Evolutionary conservation across 1,284 basidiomycete genomes (phyloP).

Genomic region (Chalciporus sp.): DNA sequence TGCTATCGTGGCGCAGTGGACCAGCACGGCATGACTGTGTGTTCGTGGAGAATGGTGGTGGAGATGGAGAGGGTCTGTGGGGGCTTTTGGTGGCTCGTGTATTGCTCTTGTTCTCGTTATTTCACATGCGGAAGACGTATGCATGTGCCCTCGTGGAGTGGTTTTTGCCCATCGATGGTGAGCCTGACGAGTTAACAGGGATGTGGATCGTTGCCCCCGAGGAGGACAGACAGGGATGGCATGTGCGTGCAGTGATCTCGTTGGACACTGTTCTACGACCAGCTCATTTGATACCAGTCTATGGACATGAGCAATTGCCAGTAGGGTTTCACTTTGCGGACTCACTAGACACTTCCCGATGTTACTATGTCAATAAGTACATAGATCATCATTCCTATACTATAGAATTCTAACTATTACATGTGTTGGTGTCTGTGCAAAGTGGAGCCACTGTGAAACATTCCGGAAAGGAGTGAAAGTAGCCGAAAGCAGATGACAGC

Average conservation of each 20-base stretch:
- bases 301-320: not conserved
- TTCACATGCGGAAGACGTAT: not conserved
- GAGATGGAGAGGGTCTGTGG: not conserved
- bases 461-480: too few species aligned
- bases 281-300: constrained; percentile 1
- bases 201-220: constrained; percentile 5
- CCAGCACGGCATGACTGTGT: not conserved
- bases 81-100: constrained; percentile 3
- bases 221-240: not conserved
- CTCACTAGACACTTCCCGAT: not conserved
- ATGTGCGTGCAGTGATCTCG: not conserved
- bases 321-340: not conserved
- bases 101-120: not conserved
- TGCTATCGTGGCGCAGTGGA: not conserved
- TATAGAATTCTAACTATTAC: too few species aligned
- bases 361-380: constrained; percentile 13
- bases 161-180: not conserved
- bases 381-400: constrained; percentile 3
- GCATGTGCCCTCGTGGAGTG: not conserved
- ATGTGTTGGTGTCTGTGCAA: too few species aligned
- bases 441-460: too few species aligned
- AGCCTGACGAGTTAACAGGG: not conserved
- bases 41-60: not conserved
- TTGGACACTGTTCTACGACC: not conserved
- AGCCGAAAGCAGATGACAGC: too few species aligned